These are phyloP conservation scores for Microcera coccophila DNA, from an alignment of 2,329 filamentous ascomycete genomes.

Conservation along the genomic window DNA sequence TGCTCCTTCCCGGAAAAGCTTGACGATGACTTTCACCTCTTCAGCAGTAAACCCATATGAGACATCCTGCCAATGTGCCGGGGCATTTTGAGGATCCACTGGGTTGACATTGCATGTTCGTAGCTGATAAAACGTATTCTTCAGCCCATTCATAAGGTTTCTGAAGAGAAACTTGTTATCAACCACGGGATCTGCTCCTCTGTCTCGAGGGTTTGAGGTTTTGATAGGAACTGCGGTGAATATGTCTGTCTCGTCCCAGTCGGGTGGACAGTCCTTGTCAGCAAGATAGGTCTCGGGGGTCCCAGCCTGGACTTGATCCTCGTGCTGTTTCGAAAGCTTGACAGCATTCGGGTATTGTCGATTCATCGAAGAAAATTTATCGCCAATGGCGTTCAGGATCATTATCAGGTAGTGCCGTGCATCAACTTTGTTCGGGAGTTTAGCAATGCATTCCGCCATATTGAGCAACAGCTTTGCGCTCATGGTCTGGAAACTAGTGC, in stretches of 20 bases:
- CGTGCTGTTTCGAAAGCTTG: slow-evolving; percentile 78
- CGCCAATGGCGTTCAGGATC: slow-evolving; percentile 95
- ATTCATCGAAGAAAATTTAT: slow-evolving; percentile 99
- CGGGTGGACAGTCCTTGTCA: slow-evolving; percentile 73
- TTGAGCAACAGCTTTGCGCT: slow-evolving; percentile 95
- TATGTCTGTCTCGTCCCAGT: slow-evolving; percentile 98
- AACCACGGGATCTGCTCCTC: slow-evolving; percentile 81
- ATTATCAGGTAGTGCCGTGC: slow-evolving; percentile 94
- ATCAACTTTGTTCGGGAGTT: slow-evolving; percentile 87
- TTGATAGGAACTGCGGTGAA: slow-evolving; percentile 96
- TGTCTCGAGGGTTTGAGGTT: slow-evolving; percentile 83
- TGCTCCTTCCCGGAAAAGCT: slow-evolving; percentile 93
- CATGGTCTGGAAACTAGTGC: slow-evolving; percentile 99
- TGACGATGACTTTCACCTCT: slow-evolving; percentile 93
- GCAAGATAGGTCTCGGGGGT: slow-evolving; percentile 76
- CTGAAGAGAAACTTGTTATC: slow-evolving; percentile 99
- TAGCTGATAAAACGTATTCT: slow-evolving; percentile 94
- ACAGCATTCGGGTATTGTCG: slow-evolving; percentile 91
- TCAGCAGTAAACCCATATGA: slow-evolving; percentile 96
- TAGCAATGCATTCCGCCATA: slow-evolving; percentile 97
- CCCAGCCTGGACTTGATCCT: slow-evolving; percentile 61
- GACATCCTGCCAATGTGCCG: slow-evolving; percentile 89
- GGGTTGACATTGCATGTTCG: slow-evolving; percentile 78
- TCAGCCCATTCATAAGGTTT: slow-evolving; percentile 90
- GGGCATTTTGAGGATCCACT: slow-evolving; percentile 74